phyloP scores from a whole-genome alignment of 1,284 basidiomycete genomes.

The Malassezia psittaci region DNA sequence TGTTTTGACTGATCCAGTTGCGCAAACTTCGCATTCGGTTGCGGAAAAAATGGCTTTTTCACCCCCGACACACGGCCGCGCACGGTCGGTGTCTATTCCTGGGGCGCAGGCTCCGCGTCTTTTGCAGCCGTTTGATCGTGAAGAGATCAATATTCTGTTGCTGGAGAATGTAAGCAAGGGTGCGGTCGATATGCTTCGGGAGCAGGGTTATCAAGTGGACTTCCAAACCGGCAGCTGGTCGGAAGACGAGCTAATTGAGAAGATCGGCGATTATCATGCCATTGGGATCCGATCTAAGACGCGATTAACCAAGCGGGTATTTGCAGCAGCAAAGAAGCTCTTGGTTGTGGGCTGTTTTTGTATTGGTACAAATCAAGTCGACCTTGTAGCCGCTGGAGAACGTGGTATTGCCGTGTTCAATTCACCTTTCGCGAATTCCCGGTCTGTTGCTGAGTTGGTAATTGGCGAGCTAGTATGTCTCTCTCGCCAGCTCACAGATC shows the following conservation, averaged over 20 bases:
- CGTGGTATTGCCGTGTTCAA: conserved; percentile 98
- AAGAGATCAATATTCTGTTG: conserved; percentile 57
- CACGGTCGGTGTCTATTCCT: conserved; percentile 4
- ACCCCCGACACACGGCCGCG: neutral
- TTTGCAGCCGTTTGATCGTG: conserved; percentile 41
- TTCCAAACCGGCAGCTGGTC: conserved; percentile 74
- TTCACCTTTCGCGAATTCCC: conserved; percentile 98
- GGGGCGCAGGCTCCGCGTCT: conserved; percentile 21
- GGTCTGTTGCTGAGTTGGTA: conserved; percentile 96
- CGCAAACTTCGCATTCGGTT: neutral
- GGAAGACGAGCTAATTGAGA: conserved; percentile 81
- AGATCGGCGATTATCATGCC: conserved; percentile 79
- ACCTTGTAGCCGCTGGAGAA: conserved; percentile 69
- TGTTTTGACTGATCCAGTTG: conserved; percentile 2
- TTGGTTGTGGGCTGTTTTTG: conserved; percentile 98
- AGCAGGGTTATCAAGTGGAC: conserved; percentile 86
- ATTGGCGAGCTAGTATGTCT: conserved; percentile 86
- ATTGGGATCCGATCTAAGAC: conserved; percentile 97
- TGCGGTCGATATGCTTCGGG: conserved; percentile 69
- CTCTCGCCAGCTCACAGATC: conserved; percentile 86
- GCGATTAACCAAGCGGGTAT: conserved; percentile 78
- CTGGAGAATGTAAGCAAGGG: conserved; percentile 92
- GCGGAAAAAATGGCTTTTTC: neutral
- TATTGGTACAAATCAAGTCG: conserved; percentile 98
- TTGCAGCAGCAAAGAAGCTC: conserved; percentile 60